Percentiles rank a stretch among this genome's conserved stretches.
Evolutionary conservation across 345 rosid species (phyloP).

Genomic region (Arabidopsis thaliana): DNA sequence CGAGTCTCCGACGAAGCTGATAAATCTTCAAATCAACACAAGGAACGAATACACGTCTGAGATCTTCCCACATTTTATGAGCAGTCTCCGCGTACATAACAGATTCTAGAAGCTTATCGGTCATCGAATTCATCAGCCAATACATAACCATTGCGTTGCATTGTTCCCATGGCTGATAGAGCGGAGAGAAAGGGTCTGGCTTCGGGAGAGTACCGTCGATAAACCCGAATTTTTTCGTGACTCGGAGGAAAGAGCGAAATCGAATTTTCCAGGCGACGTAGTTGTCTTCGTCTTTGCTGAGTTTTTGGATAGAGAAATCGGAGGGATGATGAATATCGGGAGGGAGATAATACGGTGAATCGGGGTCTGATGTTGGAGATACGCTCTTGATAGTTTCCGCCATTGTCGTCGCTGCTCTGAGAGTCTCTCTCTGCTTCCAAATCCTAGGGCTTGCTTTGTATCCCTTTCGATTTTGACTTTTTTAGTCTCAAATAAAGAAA

Average conservation of each 20-base stretch:
- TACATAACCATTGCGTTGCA: not conserved
- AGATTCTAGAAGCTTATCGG: not conserved
- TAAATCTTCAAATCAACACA: not conserved
- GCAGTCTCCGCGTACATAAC: not conserved
- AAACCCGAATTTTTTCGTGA: not conserved
- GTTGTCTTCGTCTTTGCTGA: conserved; percentile 14
- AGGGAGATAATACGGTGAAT: not conserved
- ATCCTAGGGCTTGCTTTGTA: not conserved
- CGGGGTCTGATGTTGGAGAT: not conserved
- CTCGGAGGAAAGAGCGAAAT: not conserved
- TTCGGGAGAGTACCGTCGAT: conserved; percentile 9
- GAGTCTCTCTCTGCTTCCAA: not conserved
- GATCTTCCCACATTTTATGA: conserved; percentile 2
- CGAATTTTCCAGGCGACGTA: not conserved
- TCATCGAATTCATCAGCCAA: not conserved
- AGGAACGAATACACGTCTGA: not conserved
- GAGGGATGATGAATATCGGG: not conserved
- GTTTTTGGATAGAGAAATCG: not conserved
- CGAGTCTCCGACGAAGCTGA: conserved; percentile 21
- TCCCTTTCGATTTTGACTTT: not conserved
- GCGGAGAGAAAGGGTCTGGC: conserved; percentile 19
- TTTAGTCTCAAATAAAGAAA: not conserved
- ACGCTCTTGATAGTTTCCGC: not conserved
- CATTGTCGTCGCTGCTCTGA: not conserved
- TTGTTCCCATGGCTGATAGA: not conserved